Base-by-base conservation (phyloP, 345 rosid genomes). In the Kernera saxatilis region DNA sequence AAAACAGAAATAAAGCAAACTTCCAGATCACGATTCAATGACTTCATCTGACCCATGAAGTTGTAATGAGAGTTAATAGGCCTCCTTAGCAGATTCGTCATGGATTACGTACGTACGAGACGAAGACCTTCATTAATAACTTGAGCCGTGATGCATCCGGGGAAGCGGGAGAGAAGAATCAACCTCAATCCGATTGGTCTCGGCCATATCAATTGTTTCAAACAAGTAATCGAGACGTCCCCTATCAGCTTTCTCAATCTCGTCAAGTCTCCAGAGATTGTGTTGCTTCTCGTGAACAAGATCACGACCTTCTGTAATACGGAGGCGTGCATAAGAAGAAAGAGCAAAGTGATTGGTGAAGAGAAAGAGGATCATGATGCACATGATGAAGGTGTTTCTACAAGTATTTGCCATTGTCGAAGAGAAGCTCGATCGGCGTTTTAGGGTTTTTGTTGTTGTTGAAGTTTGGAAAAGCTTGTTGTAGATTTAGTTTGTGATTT, bases 301-400 rank as follows among this genome's bases (percentile, higher is more conserved):
- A 52, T 18, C 63, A 8, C 5, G 51, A 27, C 21, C 62, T 26
- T 52, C 30, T 53, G 4, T n/a, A 8, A 54, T 19, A 54, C 12
- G 23, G 32, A 41, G 8, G 44, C 72, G 44, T 41, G 44, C 33
- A 55, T 33, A 68, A 68, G 33, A 68, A 44, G 54, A 21, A 55
- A 55, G 11, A 11, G 13, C 6, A 68, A 11, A 67, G n/a, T 53
- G 72, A 22, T 55, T 55, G 32, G 19, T 32, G 18, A 68, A 41
- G 32, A 68, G 17, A 35, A 55, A 41, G 44, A 55, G 25, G 64
- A 68, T 4, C 35, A 68, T 32, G 23, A 43, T 41, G 63, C 41
- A 8, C n/a, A n/a, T n/a, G 63, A 67, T 40, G 52, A 68, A 40
- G 72, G 41, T 53, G 22, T 40, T 68, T 32, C 44, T 68, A 15